phyloP scores from a whole-genome alignment of 1,284 basidiomycete genomes.

The Cystobasidiaceae sp. region DNA sequence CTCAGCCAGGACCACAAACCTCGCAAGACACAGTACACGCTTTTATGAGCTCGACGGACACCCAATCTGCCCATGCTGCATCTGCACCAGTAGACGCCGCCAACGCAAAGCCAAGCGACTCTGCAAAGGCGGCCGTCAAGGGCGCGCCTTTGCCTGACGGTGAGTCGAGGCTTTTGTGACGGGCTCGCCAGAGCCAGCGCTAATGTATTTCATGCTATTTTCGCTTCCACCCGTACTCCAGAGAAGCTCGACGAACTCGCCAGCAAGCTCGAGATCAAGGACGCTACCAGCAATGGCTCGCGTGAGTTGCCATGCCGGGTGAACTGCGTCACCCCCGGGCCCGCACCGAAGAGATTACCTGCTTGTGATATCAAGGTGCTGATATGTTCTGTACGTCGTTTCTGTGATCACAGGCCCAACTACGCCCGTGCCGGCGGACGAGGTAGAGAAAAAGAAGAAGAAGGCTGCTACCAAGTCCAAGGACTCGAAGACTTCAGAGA shows the following conservation, averaged over 20 bases:
- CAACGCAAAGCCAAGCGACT: conserved; percentile 13
- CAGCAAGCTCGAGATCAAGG: conserved; percentile 28
- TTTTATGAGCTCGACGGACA: conserved; percentile 32
- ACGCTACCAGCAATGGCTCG: conserved; percentile 20
- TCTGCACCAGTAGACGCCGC: conserved; percentile 29
- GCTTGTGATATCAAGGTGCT: not conserved
- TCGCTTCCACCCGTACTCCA: not conserved
- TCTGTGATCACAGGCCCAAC: conserved; percentile 22
- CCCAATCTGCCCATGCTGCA: conserved; percentile 27
- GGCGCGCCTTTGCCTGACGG: conserved; percentile 20
- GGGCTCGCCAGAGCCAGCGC: not conserved
- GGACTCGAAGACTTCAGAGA: conserved; percentile 4
- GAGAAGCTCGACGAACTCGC: conserved; percentile 26
- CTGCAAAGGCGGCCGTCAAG: conserved; percentile 30
- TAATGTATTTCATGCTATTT: not conserved
- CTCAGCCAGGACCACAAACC: not conserved
- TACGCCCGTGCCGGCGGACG: conserved; percentile 10
- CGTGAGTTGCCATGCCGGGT: too few species aligned
- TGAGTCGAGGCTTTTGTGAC: too few species aligned
- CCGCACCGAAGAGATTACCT: not conserved
- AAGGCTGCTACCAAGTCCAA: conserved; percentile 23
- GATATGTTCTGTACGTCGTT: too few species aligned
- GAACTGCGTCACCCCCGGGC: too few species aligned
- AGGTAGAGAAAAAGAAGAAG: conserved; percentile 34
- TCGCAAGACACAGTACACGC: conserved; percentile 1